phyloP scores from a whole-genome alignment of 805 yeast genomes.

The Saturnispora dispora region DNA sequence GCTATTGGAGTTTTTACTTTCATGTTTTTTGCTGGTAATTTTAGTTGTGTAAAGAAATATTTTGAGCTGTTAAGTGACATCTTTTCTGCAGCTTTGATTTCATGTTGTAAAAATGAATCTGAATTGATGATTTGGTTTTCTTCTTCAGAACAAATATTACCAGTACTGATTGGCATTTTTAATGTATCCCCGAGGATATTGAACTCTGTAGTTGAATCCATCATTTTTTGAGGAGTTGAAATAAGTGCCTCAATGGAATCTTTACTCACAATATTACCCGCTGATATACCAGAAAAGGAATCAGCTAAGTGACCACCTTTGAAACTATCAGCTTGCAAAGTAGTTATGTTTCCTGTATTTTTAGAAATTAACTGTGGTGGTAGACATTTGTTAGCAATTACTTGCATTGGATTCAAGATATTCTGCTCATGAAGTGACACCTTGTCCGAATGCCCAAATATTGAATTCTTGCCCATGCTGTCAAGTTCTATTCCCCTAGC shows the following conservation, averaged over 20 bases:
- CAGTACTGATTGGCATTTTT: not conserved
- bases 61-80: not conserved
- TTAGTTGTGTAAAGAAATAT: not conserved
- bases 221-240: conserved; percentile 1
- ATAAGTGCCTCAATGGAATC: not conserved
- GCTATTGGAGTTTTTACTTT: not conserved
- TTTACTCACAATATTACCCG: not conserved
- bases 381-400: not conserved
- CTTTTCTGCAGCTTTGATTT: not conserved
- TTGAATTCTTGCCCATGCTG: not conserved
- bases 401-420: not conserved
- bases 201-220: not conserved
- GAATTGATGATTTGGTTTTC: not conserved
- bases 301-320: not conserved
- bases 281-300: not conserved
- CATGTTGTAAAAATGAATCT: not conserved
- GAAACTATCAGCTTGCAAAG: not conserved
- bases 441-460: conserved; percentile 2
- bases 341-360: not conserved
- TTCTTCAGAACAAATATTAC: not conserved
- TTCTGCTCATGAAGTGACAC: not conserved
- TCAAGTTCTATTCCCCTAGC: conserved; percentile 3
- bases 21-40: not conserved
- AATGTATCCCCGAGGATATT: not conserved
- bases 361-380: not conserved